These are phyloP conservation scores for Mycotypha africana DNA, from an alignment of 371 early-diverging fungal genomes.

Conservation along the genomic window DNA sequence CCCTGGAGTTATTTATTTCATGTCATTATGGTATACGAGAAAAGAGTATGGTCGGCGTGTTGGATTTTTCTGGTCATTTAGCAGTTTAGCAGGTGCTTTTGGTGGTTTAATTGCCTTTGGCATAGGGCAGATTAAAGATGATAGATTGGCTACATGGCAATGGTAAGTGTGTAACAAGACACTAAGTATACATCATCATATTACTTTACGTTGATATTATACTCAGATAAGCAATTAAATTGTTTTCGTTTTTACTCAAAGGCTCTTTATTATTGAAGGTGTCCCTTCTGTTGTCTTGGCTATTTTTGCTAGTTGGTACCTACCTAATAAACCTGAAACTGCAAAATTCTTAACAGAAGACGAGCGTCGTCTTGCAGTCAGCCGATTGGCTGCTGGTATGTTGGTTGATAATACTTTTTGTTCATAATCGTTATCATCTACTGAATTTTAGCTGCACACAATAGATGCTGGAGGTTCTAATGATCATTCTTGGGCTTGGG, in stretches of 20 bases:
- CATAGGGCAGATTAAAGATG: conserved; percentile 24
- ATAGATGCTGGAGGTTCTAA: conserved; percentile 37
- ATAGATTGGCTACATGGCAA: conserved; percentile 31
- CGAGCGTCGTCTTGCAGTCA: conserved; percentile 19
- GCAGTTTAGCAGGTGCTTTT: conserved; percentile 39
- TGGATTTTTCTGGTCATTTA: conserved; percentile 37
- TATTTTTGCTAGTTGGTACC: conserved; percentile 25
- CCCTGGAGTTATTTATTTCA: conserved; percentile 25
- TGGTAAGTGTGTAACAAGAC: conserved; percentile 19
- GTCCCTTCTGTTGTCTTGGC: conserved; percentile 37
- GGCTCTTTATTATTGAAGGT: conserved; percentile 13
- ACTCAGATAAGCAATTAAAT: too few species aligned
- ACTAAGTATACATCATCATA: conserved; percentile 4
- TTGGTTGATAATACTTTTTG: background rate
- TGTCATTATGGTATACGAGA: conserved; percentile 41
- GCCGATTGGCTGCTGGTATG: background rate
- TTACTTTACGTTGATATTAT: too few species aligned
- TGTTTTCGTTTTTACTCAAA: too few species aligned
- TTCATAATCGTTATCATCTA: too few species aligned
- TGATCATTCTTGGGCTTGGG: conserved; percentile 41
- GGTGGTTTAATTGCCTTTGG: conserved; percentile 37
- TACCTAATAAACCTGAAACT: conserved; percentile 57
- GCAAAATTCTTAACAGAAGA: conserved; percentile 39
- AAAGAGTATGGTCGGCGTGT: conserved; percentile 34
- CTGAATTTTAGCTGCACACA: too few species aligned